These are phyloP conservation scores for Aspergillus neoniger DNA, from an alignment of 2,329 filamentous ascomycete species.

Conservation along the genomic window DNA sequence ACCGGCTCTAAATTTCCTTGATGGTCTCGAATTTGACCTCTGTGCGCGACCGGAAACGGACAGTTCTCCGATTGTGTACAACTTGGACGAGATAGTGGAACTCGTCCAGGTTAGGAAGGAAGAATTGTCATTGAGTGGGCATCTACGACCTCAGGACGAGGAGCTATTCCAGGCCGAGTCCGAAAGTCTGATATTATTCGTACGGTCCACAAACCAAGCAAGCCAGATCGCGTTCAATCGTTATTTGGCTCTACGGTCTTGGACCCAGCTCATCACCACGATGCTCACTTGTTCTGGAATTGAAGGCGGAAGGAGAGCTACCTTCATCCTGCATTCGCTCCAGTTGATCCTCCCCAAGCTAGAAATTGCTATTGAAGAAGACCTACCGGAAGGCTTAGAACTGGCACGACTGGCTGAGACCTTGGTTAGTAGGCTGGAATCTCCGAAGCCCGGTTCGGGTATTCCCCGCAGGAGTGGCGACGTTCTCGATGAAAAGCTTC, in stretches of 20 bases:
- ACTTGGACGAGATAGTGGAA: slow-evolving; percentile 71
- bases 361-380: slow-evolving; percentile 71
- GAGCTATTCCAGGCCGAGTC: slow-evolving; percentile 44
- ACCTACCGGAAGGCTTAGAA: slow-evolving; percentile 70
- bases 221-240: slow-evolving; percentile 48
- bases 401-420: slow-evolving; percentile 75
- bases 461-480: slow-evolving; percentile 58
- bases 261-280: slow-evolving; percentile 81
- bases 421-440: slow-evolving; percentile 51
- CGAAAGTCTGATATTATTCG: slow-evolving; percentile 38
- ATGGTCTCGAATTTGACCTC: slow-evolving; percentile 66
- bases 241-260: slow-evolving; percentile 72
- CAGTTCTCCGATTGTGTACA: slow-evolving; percentile 56
- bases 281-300: slow-evolving; percentile 82
- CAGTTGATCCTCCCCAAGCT: slow-evolving; percentile 87
- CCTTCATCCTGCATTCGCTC: slow-evolving; percentile 81
- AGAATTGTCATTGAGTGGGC: slow-evolving; percentile 41
- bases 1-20: slow-evolving; percentile 62
- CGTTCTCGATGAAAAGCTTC: slow-evolving; percentile 82
- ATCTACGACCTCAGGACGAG: slow-evolving; percentile 48
- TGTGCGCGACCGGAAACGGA: slow-evolving; percentile 65
- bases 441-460: slow-evolving; percentile 39
- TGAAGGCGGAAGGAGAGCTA: slow-evolving; percentile 68
- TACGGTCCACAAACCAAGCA: slow-evolving; percentile 45
- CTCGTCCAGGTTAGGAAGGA: slow-evolving; percentile 61